These are phyloP conservation scores for Cyberlindnera bimundalis DNA, from an alignment of 805 yeast species.

Conservation along the genomic window DNA sequence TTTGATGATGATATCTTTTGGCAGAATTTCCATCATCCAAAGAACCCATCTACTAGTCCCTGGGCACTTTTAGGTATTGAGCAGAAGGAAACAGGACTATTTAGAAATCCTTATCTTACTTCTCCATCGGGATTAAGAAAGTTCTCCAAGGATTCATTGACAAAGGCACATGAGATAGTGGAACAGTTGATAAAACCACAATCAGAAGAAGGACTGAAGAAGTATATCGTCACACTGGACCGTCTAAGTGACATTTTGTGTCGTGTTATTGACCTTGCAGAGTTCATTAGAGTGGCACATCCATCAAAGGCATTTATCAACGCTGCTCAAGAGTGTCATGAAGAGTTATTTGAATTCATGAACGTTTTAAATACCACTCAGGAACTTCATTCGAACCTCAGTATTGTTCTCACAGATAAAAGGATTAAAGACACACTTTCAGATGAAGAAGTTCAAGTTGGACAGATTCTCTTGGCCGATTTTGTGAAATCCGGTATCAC, in stretches of 20 bases:
- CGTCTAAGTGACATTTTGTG: conserved; percentile 84
- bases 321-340: conserved; percentile 87
- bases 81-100: conserved; percentile 55
- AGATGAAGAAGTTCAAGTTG: conserved; percentile 79
- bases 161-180: conserved; percentile 61
- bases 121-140: conserved; percentile 67
- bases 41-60: neutral
- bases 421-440: conserved; percentile 38
- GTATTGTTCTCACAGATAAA: conserved; percentile 42
- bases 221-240: conserved; percentile 68
- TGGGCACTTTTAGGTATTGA: conserved; percentile 14
- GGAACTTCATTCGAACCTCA: conserved; percentile 58
- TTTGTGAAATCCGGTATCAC: conserved; percentile 89
- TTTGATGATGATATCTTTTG: conserved; percentile 64
- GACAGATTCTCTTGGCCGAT: conserved; percentile 73
- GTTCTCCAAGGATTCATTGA: conserved; percentile 65
- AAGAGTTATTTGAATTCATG: conserved; percentile 89
- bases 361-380: conserved; percentile 84
- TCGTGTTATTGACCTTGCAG: conserved; percentile 90
- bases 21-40: conserved; percentile 40
- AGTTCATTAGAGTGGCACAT: conserved; percentile 84
- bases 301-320: conserved; percentile 67
- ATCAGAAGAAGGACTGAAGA: conserved; percentile 39
- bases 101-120: conserved; percentile 65
- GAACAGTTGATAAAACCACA: conserved; percentile 48